Evolutionary conservation across 2,329 filamentous ascomycete species (phyloP).

Genomic region (Metarhizium album): DNA sequence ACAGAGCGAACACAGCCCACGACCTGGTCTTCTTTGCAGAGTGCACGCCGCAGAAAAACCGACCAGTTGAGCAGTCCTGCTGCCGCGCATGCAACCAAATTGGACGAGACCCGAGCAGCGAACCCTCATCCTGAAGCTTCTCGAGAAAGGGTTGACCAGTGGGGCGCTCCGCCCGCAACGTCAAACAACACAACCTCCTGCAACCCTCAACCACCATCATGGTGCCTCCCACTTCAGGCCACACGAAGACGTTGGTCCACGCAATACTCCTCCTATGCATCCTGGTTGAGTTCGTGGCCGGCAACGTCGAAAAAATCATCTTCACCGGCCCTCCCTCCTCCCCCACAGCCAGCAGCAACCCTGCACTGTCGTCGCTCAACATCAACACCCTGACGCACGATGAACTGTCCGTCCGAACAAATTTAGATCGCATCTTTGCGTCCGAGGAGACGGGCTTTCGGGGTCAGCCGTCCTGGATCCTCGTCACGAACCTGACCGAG

Average conservation of each 20-base stretch:
- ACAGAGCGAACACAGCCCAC: no score
- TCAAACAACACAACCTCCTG: not conserved
- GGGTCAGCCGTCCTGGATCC: slow-evolving; percentile 65
- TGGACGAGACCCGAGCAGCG: no score
- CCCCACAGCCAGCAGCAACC: slow-evolving; percentile 34
- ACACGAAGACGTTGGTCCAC: not conserved
- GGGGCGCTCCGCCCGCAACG: not conserved
- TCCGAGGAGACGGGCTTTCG: slow-evolving; percentile 27
- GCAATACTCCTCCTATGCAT: slow-evolving; percentile 1
- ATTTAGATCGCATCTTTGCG: slow-evolving; percentile 54
- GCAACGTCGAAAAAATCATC: slow-evolving; percentile 86
- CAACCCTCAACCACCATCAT: not conserved
- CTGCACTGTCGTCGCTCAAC: slow-evolving; percentile 41
- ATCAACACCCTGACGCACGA: slow-evolving; percentile 54
- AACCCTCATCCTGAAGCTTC: not conserved
- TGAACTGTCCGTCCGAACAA: slow-evolving; percentile 45
- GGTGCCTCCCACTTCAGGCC: not conserved
- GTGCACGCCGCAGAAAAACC: no score
- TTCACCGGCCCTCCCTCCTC: slow-evolving; percentile 61
- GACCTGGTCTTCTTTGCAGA: no score
- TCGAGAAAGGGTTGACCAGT: not conserved
- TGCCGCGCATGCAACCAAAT: not conserved
- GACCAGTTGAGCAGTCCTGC: not conserved
- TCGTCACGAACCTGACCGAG: slow-evolving; percentile 59
- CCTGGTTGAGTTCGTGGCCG: slow-evolving; percentile 22